phyloP scores from a whole-genome alignment of 1,139 yeast species.

The Kodamaea alishanica region DNA sequence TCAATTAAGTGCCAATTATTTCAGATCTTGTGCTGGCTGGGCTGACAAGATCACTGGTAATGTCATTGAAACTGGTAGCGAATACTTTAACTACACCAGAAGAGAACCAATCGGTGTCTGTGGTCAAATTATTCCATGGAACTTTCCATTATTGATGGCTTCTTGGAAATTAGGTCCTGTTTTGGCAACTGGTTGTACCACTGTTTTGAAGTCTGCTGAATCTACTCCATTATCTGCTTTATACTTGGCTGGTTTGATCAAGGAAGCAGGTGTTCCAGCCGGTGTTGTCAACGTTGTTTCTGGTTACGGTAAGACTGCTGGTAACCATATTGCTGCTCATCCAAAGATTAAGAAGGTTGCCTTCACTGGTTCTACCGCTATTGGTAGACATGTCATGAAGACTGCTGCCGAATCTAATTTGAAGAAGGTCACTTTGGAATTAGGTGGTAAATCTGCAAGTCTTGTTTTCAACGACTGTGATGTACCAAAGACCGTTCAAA shows the following conservation, averaged over 20 bases:
- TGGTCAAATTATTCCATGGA: conserved; percentile 40
- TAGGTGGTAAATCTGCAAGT: conserved; percentile 36
- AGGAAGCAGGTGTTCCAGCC: conserved; percentile 30
- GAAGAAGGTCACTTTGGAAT: conserved; percentile 34
- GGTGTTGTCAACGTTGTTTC: conserved; percentile 34
- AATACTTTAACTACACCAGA: conserved; percentile 27
- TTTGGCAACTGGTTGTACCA: conserved; percentile 33
- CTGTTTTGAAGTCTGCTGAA: conserved; percentile 34
- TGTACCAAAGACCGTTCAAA: conserved; percentile 47
- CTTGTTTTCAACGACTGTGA: conserved; percentile 31
- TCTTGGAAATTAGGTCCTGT: conserved; percentile 37
- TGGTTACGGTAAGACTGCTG: conserved; percentile 31
- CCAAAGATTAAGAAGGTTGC: conserved; percentile 33
- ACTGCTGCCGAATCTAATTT: conserved; percentile 29
- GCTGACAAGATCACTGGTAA: conserved; percentile 26
- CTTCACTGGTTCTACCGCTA: conserved; percentile 36
- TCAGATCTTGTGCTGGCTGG: conserved; percentile 27
- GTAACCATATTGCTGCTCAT: conserved; percentile 31
- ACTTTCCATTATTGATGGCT: conserved; percentile 37
- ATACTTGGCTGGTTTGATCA: conserved; percentile 26
- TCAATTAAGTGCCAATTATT: conserved; percentile 16
- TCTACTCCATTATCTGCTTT: conserved; percentile 36
- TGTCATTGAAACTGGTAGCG: conserved; percentile 21
- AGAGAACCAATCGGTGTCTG: conserved; percentile 36
- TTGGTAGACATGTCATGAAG: conserved; percentile 33